Percentiles rank a stretch among this genome's conserved stretches.
Conservation (phyloP, 768 basidiomycete species). For the Clavaria fumosa region DNA sequence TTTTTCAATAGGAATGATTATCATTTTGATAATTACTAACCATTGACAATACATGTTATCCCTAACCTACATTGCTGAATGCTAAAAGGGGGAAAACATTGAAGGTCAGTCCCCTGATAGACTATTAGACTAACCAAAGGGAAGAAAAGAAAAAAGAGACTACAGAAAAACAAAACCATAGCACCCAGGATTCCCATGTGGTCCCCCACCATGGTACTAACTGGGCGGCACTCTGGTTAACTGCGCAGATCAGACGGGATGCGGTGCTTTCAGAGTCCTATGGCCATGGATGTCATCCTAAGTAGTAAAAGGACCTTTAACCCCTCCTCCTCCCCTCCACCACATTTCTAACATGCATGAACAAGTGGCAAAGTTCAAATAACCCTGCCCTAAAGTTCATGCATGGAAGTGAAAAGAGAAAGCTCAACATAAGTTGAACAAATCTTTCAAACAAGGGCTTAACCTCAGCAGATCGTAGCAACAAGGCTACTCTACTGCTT, state of each 20-base stretch:
- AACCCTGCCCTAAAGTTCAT: slow-evolving; percentile 29
- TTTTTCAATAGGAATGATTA: not conserved
- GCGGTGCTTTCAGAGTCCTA: slow-evolving; percentile 38
- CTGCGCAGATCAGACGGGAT: slow-evolving; percentile 50
- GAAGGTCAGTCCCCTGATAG: not conserved
- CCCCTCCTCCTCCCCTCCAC: not conserved
- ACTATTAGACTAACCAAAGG: not conserved
- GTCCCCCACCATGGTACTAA: slow-evolving; percentile 55
- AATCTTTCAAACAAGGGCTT: slow-evolving; percentile 59
- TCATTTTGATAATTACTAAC: not conserved
- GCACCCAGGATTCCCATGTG: slow-evolving; percentile 43
- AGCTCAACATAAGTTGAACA: slow-evolving; percentile 38
- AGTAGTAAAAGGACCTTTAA: slow-evolving; percentile 5
- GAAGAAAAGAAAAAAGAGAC: slow-evolving; percentile 6
- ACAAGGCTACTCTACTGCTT: slow-evolving; percentile 69
- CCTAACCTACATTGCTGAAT: not conserved
- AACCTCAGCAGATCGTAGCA: slow-evolving; percentile 66
- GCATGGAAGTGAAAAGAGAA: slow-evolving; percentile 22
- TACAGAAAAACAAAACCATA: slow-evolving; percentile 25
- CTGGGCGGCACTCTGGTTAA: slow-evolving; percentile 47
- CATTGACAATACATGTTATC: not conserved
- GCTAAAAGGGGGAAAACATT: not conserved
- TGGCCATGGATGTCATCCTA: slow-evolving; percentile 25
- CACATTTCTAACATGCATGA: not conserved
- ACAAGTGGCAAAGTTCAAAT: slow-evolving; percentile 5